These are phyloP conservation scores for Coemansia asiatica DNA, from an alignment of 192 early-diverging fungal genomes.

Conservation along the genomic window DNA sequence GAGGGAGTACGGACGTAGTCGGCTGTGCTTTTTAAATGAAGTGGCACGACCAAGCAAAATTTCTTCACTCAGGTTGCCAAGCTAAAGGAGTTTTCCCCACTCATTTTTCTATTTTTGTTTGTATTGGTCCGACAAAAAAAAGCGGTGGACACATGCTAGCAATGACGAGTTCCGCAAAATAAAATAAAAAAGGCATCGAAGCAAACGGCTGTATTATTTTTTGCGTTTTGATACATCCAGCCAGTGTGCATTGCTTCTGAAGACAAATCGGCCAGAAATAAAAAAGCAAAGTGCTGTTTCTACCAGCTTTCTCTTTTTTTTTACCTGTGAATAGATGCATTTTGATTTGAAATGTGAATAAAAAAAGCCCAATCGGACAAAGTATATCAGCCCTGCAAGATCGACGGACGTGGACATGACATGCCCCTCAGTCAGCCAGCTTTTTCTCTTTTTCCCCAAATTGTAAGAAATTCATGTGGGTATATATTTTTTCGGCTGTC, in stretches of 20 bases:
- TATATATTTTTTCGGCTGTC: neutral
- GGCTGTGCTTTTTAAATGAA: neutral
- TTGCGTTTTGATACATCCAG: too few relatives aligned
- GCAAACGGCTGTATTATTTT: neutral
- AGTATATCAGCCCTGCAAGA: neutral
- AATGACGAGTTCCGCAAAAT: neutral
- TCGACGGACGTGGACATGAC: neutral
- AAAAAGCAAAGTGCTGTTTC: neutral
- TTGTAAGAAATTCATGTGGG: neutral
- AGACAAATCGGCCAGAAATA: neutral
- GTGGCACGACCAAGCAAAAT: neutral
- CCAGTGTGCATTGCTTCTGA: neutral
- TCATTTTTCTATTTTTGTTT: slow-evolving; percentile 1
- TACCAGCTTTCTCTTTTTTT: neutral
- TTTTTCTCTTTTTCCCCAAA: neutral
- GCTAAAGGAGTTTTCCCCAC: neutral
- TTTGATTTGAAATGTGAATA: neutral
- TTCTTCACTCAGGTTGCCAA: too few relatives aligned
- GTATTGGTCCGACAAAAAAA: neutral
- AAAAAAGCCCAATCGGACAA: neutral
- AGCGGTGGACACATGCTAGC: neutral
- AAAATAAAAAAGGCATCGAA: neutral
- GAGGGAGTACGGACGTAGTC: neutral
- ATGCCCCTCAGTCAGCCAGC: neutral
- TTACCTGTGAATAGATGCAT: neutral